A percentile compares a stretch with the other conserved stretches of the same genome.
Evolutionary conservation across 768 basidiomycete species (phyloP).

Genomic region (Lactifluus echinatus): DNA sequence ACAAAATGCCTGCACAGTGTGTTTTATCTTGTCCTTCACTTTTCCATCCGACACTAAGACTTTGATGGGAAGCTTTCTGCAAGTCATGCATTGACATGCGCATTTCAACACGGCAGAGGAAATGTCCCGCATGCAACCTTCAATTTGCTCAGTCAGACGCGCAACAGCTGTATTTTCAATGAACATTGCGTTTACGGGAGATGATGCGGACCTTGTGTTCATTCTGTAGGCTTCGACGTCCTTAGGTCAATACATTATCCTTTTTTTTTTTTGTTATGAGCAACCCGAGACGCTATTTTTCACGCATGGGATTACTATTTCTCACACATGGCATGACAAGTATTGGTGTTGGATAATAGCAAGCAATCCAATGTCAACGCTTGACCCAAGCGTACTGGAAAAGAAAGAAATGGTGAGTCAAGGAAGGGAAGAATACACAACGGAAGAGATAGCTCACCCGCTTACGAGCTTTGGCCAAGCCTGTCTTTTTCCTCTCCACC

Average conservation of each 20-base stretch:
- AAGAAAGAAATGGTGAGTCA: conserved; percentile 11
- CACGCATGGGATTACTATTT: conserved; percentile 1
- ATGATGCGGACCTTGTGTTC: neutral
- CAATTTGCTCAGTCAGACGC: conserved; percentile 81
- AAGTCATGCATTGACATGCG: conserved; percentile 80
- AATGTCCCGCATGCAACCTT: conserved; percentile 84
- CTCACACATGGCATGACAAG: neutral
- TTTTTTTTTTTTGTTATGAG: conserved; percentile 7
- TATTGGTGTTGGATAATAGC: neutral
- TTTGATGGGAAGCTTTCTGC: conserved; percentile 58
- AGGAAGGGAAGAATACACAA: conserved; percentile 6
- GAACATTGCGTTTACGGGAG: neutral
- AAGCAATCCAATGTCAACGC: conserved; percentile 42
- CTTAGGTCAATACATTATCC: conserved; percentile 11
- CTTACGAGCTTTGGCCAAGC: conserved; percentile 85
- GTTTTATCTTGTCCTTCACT: conserved; percentile 27
- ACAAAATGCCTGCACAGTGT: conserved; percentile 89
- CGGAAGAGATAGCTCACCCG: conserved; percentile 43
- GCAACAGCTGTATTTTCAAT: conserved; percentile 54
- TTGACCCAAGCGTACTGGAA: conserved; percentile 91
- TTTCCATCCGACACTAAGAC: neutral
- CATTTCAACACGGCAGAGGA: conserved; percentile 81
- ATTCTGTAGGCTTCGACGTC: conserved; percentile 1
- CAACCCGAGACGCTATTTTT: neutral
- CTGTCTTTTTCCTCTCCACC: conserved; percentile 98